Evolutionary conservation across 305 asterid species (phyloP).

Genomic region (Fraxinus xanthoxyloides): DNA sequence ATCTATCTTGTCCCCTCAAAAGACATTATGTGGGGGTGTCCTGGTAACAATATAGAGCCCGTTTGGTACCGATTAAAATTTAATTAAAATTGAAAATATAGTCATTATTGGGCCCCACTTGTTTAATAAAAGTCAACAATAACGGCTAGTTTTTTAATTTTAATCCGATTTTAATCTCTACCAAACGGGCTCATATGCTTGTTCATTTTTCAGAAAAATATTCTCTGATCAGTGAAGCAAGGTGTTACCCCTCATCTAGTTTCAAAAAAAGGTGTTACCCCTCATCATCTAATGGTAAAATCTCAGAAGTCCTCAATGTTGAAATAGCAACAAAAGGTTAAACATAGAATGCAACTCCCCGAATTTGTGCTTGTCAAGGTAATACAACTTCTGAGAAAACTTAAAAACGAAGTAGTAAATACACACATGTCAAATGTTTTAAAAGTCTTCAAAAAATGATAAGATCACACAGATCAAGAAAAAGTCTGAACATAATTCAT

Average conservation of each 20-base stretch:
- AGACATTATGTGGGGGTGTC: not conserved
- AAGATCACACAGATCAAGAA: not conserved
- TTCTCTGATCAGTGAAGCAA: constrained; percentile 5
- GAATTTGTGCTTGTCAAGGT: not conserved
- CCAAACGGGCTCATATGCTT: no score
- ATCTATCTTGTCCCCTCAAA: not conserved
- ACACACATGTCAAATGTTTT: not conserved
- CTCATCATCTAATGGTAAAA: constrained; percentile 3
- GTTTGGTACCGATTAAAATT: no score
- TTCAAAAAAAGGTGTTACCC: not conserved
- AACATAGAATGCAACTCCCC: not conserved
- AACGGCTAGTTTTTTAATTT: no score
- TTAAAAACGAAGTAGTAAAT: not conserved
- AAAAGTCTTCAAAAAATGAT: not conserved
- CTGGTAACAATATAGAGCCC: not conserved
- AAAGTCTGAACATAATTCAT: not conserved
- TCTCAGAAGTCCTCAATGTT: not conserved
- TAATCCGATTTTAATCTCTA: no score
- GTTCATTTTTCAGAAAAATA: not conserved
- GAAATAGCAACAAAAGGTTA: not conserved
- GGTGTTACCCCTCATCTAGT: not conserved
- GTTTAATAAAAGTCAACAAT: no score
- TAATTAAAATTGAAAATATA: no score
- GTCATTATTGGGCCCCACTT: no score
- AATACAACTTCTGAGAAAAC: not conserved